Evolutionary conservation across 257 asterid species (phyloP), one percentile per base, ranked within the genome.

Genomic region (Scutellaria minor): DNA sequence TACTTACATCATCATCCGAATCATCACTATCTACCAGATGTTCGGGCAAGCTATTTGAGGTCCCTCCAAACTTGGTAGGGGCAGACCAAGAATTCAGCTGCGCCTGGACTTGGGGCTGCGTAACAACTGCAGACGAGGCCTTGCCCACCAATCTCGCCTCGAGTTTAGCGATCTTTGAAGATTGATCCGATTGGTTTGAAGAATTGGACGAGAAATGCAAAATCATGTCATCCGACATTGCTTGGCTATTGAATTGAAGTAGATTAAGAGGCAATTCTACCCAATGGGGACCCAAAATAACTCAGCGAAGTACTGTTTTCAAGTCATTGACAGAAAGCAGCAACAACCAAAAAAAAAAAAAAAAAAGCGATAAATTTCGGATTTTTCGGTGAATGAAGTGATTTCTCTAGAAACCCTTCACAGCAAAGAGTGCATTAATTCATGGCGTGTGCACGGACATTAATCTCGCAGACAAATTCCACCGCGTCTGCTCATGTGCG

Each of bases 71-170:
- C 78, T 71, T 87, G n/a, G 85, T 64, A 15, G 87, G 72, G 14
- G 71, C 75, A 55, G 96, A 7, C 89, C 88, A 82, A 6, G 90
- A 81, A 74, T 85, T 93, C 80, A 81, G 82, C 91, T 83, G 85
- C 15, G 76, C 55, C 75, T 60, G 87, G 44, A 67, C 77, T 76
- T 74, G 85, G 47, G 78, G 70, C 48, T 82, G 86, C 2, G 87
- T 1, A 18, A 79, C 60, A 47, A 76, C 85, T 8, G 88, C 80
- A 65, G 90, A 70, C 41, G 96, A 81, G n/a, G 85, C 75, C 85
- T 89, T 90, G 57, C 99, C 97, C 65, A 84, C 90, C 90, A 95
- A 79, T 72, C 98, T 78, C 0, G 98, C 98, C 86, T 95, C 99
- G 18, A 95, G 92, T 79, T 89, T 88, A 0, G 99, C 98, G n/a